Conservation (phyloP, 306 rosid species). For the Pachyrhizus erosus region DNA sequence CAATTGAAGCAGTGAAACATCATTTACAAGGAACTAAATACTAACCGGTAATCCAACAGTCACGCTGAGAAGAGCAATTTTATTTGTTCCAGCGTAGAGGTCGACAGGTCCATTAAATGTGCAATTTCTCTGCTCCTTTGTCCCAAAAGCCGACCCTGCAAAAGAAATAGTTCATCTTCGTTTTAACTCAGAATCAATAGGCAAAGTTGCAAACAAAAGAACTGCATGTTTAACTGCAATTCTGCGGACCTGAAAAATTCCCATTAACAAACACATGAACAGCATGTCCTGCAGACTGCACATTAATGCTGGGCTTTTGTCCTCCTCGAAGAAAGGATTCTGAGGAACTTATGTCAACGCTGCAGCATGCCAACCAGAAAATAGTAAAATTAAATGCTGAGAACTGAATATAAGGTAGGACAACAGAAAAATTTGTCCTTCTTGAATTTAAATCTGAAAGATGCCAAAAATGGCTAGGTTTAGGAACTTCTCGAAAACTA, state of each 20-base stretch:
- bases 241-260: constrained; percentile 66
- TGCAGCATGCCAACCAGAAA: constrained; percentile 46
- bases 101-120: constrained; percentile 68
- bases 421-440: too few species aligned
- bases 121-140: constrained; percentile 73
- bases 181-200: constrained; percentile 5
- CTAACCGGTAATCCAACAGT: constrained; percentile 93
- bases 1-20: too few species aligned
- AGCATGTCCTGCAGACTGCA: constrained; percentile 93
- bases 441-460: constrained; percentile 15
- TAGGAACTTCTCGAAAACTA: constrained; percentile 11
- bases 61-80: constrained; percentile 83
- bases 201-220: constrained; percentile 3
- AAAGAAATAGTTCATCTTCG: constrained; percentile 13
- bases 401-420: not conserved
- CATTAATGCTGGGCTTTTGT: constrained; percentile 65
- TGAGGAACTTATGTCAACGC: constrained; percentile 74
- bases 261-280: constrained; percentile 89
- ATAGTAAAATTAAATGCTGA: not conserved
- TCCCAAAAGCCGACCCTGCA: constrained; percentile 90
- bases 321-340: constrained; percentile 82
- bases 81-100: constrained; percentile 77
- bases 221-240: constrained; percentile 33
- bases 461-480: not conserved
- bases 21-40: constrained; percentile 44